Conservation (phyloP, 192 early-diverging fungal genomes). For the Powellomyces hirtus region DNA sequence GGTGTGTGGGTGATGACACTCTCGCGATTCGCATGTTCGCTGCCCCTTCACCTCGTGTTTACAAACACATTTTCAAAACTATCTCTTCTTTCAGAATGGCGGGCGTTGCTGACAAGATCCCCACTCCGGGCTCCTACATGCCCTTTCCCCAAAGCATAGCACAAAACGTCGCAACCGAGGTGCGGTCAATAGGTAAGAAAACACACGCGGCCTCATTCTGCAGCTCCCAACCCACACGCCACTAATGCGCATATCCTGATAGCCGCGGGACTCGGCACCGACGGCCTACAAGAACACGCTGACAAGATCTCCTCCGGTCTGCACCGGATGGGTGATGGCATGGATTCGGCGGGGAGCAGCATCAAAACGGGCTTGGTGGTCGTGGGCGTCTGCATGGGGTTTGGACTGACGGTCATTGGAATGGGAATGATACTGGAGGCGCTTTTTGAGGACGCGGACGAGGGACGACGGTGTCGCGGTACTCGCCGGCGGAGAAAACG, state of each 20-base stretch:
- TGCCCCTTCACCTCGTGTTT: too few relatives aligned
- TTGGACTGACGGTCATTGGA: constrained; percentile 10
- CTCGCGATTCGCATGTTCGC: too few relatives aligned
- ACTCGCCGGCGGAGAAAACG: too few relatives aligned
- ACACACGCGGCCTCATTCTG: too few relatives aligned
- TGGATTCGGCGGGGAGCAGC: background rate
- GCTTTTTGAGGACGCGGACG: background rate
- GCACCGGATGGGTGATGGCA: constrained; percentile 5
- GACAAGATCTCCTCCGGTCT: constrained; percentile 9
- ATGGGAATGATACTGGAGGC: constrained; percentile 12
- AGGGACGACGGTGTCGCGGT: too few relatives aligned
- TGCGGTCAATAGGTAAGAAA: constrained; percentile 22
- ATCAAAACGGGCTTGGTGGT: constrained; percentile 8
- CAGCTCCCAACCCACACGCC: too few relatives aligned
- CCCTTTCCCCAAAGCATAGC: constrained; percentile 15
- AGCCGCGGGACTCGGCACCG: constrained; percentile 15
- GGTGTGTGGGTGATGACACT: too few relatives aligned
- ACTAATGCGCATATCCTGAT: too few relatives aligned
- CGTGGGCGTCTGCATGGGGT: constrained; percentile 6
- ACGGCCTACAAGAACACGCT: constrained; percentile 6
- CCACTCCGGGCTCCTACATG: background rate
- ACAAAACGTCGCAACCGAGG: constrained; percentile 15
- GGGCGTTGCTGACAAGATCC: too few relatives aligned
- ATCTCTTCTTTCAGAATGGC: too few relatives aligned
- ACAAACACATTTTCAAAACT: too few relatives aligned